Base-by-base conservation (phyloP, 129 eudicot species). In the Tagetes erecta region DNA sequence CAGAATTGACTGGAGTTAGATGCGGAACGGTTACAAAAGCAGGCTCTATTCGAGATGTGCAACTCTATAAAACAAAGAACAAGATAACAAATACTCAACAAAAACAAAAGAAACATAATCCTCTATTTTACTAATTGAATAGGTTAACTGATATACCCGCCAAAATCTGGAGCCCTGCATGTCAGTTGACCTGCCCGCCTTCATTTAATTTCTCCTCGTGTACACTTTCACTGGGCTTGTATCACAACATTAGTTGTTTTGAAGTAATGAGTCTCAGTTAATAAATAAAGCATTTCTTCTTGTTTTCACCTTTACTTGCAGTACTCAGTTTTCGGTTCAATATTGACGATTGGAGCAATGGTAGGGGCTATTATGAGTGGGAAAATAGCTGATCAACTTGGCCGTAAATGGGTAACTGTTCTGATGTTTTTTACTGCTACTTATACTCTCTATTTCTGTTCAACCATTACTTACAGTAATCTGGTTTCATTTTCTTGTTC, bases 331-430 rank as follows among this genome's bases (percentile, higher is more conserved):
- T 92, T 92, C 70, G 96, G 98, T 56, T 92, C 98, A 58, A 82
- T 92, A 79, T 80, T 88, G 78, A 89, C 98, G 20, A 87, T 92
- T 62, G 98, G 98, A 85, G 98, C 92, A 69, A 84, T 89, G 94
- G 5, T 89, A 52, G 98, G 94, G 70, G 96, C 96, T 46, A 64
- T 87, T 69, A 72, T 83, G 84, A 83, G 96, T 75, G 98, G 98
- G 70, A 92, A 87, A 79, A 60, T 87, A 71, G 89, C 96, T 2
- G 98, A 92, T 84, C 72, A 73, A 47, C 42, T 92, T 12, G 98
- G 95, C 41, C 80, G 96, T 68, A 90, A 80, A 84, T 79, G 84
- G 78, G 98, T 86, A 84, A 80, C 67, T 82, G 42, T 35, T 11
- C 10, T 59, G 27, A 40, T 37, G 11, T 67, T 70, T 36, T 4